Evolutionary conservation across 2,329 filamentous ascomycete species (phyloP), one percentile per base, ranked within the genome.

Genomic region (Hypoxylon sp.): DNA sequence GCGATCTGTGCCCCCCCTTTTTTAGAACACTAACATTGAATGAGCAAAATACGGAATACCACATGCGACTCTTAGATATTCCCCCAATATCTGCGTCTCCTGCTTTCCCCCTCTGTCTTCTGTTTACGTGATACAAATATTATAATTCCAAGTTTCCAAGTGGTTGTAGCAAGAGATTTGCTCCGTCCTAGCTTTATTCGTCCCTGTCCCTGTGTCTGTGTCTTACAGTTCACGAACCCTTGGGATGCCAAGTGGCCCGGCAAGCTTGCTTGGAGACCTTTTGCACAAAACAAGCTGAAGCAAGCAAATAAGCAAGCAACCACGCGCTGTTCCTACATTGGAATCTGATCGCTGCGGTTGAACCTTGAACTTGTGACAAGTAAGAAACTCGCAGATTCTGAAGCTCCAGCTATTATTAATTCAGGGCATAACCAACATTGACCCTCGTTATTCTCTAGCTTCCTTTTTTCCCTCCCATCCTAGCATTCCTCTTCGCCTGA

Each of bases 321-420:
- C 50, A 60, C 54, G 58, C 65, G 36, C 54, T 62, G 58, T 60
- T 60, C 54, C 32, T 62, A 55, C 26, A 56, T 52, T 68, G 61
- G 57, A 58, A 59, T 56, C 44, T 61, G 56, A 55, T 59, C 49
- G 56, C 55, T 60, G 56, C 51, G 48, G 32, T 49, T 49, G 40
- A 36, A 46, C 45, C 48, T 48, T 53, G 32, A 42, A 46, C 22
- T 30, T 45, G 26, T 26, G 42, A 46, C 44, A 16, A 61, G 58
- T 45, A 42, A 55, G 32, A 55, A 42, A 28, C 18, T 53, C 36
- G 50, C 50, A 49, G 44, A 50, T n/a, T 28, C 38, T 24, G 20
- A 59, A 20, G 28, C 46, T n/a, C n/a, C n/a, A n/a, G n/a, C 48
- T 56, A 50, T 51, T 58, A 66, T 63, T 66, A 66, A 63, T 66